Percentiles rank a stretch among this genome's conserved stretches.
phyloP scores from a whole-genome alignment of 176 grass and related monocot species.

The Ensete glaucum region DNA sequence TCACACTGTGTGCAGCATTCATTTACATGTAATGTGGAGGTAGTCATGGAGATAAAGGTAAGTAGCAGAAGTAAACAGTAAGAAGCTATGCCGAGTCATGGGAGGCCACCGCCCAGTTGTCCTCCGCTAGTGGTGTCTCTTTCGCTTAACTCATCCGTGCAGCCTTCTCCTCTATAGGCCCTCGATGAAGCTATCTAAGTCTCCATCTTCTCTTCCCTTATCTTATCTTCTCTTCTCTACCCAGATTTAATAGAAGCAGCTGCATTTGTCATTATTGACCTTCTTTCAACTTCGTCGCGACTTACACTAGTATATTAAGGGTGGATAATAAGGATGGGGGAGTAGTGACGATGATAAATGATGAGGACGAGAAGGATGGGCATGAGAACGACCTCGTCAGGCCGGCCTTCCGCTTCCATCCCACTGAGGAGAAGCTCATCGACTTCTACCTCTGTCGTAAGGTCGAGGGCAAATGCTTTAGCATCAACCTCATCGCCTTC shows the following conservation, averaged over 20 bases:
- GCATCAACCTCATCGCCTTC: not conserved
- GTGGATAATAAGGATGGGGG: not conserved
- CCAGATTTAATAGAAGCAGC: no score
- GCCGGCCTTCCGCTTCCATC: conserved; percentile 1
- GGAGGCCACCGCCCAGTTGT: conserved; percentile 4
- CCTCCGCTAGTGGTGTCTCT: conserved; percentile 2
- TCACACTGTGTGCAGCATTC: no score
- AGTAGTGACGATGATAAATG: not conserved
- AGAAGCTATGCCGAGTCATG: not conserved
- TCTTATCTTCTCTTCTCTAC: not conserved
- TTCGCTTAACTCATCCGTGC: not conserved
- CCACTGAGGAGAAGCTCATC: conserved; percentile 7
- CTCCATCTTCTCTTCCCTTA: not conserved
- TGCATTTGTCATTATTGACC: not conserved
- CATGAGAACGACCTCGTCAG: not conserved
- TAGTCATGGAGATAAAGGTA: no score
- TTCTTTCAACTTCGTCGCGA: not conserved
- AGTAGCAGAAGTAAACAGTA: no score
- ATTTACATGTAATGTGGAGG: no score
- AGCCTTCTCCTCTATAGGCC: not conserved
- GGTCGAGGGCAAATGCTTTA: not conserved
- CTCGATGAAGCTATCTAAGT: no score
- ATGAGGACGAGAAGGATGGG: not conserved
- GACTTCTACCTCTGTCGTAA: conserved; percentile 5
- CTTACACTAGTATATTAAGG: not conserved